phyloP scores from a whole-genome alignment of 768 basidiomycete species.

The Sarcomyxa edulis region DNA sequence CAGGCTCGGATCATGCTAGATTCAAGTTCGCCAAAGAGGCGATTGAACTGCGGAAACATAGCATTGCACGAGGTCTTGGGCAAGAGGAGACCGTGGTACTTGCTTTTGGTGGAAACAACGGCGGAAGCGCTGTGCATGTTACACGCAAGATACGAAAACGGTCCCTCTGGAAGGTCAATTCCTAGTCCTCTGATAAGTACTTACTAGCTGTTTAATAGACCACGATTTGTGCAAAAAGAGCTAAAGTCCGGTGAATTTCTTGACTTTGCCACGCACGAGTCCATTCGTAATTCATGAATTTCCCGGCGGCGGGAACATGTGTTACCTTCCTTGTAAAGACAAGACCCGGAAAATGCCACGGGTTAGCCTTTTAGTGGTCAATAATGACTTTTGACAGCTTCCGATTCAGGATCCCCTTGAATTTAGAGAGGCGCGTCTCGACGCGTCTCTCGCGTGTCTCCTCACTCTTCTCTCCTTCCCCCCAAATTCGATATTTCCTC shows the following conservation, averaged over 20 bases:
- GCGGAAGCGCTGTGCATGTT: constrained; percentile 76
- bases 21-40: constrained; percentile 93
- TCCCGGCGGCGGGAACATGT: neutral
- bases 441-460: too few relatives aligned
- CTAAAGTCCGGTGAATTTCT: constrained; percentile 1
- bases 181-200: constrained; percentile 38
- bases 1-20: constrained; percentile 78
- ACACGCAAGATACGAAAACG: constrained; percentile 84
- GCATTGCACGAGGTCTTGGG: constrained; percentile 63
- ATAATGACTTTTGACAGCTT: constrained; percentile 2
- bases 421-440: too few relatives aligned
- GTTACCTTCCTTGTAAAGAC: neutral
- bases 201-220: too few relatives aligned
- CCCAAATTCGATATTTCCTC: too few relatives aligned
- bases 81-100: constrained; percentile 90
- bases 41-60: constrained; percentile 76
- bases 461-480: too few relatives aligned
- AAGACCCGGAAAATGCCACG: constrained; percentile 7
- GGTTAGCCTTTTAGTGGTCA: constrained; percentile 11
- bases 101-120: constrained; percentile 74
- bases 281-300: too few relatives aligned
- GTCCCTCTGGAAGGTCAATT: constrained; percentile 78
- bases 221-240: constrained; percentile 2
- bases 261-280: too few relatives aligned
- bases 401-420: constrained; percentile 2